Percentiles rank a stretch among this genome's conserved stretches.
Conservation (phyloP, 2,329 filamentous ascomycete species). For the Aspergillus nomiae region DNA sequence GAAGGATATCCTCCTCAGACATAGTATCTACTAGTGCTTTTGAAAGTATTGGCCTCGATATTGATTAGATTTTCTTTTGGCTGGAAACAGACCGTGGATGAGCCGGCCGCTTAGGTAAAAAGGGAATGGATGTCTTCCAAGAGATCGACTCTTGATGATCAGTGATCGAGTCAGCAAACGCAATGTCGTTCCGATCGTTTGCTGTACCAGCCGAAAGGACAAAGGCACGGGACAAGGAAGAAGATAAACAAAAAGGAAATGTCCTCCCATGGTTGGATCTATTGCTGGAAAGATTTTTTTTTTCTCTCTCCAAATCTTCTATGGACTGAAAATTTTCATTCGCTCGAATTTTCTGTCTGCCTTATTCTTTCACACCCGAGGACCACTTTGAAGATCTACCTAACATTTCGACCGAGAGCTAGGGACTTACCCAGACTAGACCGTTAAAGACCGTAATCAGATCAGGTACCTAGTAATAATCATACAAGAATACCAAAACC, state of each 20-base stretch:
- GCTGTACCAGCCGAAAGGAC: not conserved
- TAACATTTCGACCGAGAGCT: not conserved
- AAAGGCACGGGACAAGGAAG: not conserved
- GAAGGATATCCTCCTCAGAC: not conserved
- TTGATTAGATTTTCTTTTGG: not conserved
- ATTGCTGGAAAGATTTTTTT: not conserved
- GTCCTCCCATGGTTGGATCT: not conserved
- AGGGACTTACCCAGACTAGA: not conserved
- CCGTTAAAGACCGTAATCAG: not conserved
- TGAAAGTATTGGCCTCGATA: not conserved
- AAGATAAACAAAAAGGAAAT: not conserved
- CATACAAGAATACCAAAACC: not conserved
- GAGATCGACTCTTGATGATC: not conserved
- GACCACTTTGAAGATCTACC: constrained; percentile 2
- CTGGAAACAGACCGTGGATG: not conserved
- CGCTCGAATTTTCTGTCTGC: not conserved
- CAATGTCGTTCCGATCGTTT: not conserved
- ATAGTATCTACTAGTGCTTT: not conserved
- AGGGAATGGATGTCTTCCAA: not conserved
- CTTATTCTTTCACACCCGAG: not conserved
- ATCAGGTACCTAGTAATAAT: not conserved
- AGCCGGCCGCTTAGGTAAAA: not conserved
- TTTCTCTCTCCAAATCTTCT: not conserved
- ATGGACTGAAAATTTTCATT: not conserved
- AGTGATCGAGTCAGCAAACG: not conserved